Conservation (phyloP, 768 basidiomycete genomes). For the Leccinum longicurvipes region DNA sequence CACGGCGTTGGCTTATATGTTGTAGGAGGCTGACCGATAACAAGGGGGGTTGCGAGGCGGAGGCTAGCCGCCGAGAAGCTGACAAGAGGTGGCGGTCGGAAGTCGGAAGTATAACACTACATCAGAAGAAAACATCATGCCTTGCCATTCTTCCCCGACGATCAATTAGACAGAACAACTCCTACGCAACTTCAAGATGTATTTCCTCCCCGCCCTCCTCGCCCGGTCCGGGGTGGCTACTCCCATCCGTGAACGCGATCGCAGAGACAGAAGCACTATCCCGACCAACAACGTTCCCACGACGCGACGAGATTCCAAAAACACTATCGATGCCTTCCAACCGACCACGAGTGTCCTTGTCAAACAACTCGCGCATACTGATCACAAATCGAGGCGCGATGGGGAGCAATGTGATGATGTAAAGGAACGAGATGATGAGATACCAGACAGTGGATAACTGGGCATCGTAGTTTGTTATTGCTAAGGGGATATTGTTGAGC, state of each 20-base stretch:
- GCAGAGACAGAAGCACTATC: neutral
- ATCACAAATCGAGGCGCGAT: neutral
- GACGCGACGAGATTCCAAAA: neutral
- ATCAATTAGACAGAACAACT: too few species aligned
- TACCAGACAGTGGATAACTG: neutral
- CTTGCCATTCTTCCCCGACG: too few species aligned
- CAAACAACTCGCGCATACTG: neutral
- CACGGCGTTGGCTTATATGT: neutral
- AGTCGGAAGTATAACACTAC: too few species aligned
- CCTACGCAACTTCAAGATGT: too few species aligned
- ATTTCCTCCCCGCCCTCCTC: neutral
- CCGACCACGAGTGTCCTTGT: neutral
- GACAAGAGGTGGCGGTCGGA: too few species aligned
- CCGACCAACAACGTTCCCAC: neutral
- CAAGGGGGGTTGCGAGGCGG: too few species aligned
- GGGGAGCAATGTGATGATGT: neutral
- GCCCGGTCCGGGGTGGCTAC: neutral
- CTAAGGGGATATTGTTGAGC: neutral
- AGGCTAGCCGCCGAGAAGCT: too few species aligned
- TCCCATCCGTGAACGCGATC: neutral
- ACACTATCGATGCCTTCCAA: neutral
- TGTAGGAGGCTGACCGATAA: neutral
- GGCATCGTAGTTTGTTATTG: accelerated
- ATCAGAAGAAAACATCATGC: too few species aligned
- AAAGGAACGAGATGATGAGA: too few species aligned